phyloP scores from a whole-genome alignment of 768 basidiomycete genomes.

The Floccularia luteovirens region DNA sequence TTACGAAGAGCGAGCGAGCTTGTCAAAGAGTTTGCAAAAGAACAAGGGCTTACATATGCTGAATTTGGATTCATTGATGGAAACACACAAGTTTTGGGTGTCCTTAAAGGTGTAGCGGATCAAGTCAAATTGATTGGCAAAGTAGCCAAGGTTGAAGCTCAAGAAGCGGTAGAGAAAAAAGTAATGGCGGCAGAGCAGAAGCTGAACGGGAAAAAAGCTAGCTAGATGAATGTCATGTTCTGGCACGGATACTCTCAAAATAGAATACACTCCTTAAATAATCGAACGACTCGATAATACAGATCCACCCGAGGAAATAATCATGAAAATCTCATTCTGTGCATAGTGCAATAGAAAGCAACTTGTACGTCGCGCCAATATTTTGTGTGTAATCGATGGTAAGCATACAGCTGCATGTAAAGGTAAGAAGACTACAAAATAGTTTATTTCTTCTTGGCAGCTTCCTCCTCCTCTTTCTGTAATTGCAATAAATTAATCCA shows the following conservation, averaged over 20 bases:
- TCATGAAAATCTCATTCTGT: slow-evolving; percentile 20
- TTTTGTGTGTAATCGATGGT: slow-evolving; percentile 27
- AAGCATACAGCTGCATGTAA: slow-evolving; percentile 17
- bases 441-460: slow-evolving; percentile 81
- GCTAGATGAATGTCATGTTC: too few relatives aligned
- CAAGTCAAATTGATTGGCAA: slow-evolving; percentile 78
- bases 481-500: slow-evolving; percentile 11
- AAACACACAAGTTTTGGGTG: slow-evolving; percentile 77
- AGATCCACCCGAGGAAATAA: too few relatives aligned
- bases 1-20: slow-evolving; percentile 73
- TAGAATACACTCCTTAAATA: not conserved
- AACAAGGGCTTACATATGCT: slow-evolving; percentile 79
- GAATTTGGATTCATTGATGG: slow-evolving; percentile 89
- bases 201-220: slow-evolving; percentile 7
- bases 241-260: too few relatives aligned
- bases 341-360: slow-evolving; percentile 27
- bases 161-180: slow-evolving; percentile 52
- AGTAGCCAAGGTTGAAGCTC: slow-evolving; percentile 74
- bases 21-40: slow-evolving; percentile 83
- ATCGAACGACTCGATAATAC: too few relatives aligned
- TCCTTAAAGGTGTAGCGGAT: slow-evolving; percentile 77
- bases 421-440: slow-evolving; percentile 16
- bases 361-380: slow-evolving; percentile 16
- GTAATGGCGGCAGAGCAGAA: slow-evolving; percentile 12
- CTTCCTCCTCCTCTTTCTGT: slow-evolving; percentile 89